Conservation (phyloP, 306 rosid species). For the Ormosia semicastrata region DNA sequence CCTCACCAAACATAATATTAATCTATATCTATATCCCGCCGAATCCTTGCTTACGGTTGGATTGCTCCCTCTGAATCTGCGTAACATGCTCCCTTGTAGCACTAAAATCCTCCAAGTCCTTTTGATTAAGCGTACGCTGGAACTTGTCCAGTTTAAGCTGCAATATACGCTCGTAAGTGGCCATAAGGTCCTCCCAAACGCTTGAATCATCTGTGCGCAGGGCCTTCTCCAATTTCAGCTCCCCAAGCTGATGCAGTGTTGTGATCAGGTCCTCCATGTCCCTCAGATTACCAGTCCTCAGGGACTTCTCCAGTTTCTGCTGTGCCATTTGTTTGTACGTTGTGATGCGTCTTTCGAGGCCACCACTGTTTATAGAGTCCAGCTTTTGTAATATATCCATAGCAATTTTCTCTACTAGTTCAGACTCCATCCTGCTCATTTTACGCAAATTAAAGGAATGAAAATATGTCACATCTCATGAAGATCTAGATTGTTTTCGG, state of each 20-base stretch:
- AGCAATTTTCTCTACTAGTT: constrained; percentile 31
- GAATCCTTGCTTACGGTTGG: not conserved
- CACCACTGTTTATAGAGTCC: not conserved
- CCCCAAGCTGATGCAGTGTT: not conserved
- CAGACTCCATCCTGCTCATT: constrained; percentile 26
- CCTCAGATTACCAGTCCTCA: not conserved
- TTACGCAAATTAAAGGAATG: not conserved
- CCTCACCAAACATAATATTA: too few relatives aligned
- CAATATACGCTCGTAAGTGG: not conserved
- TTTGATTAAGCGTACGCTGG: not conserved
- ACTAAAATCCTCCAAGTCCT: not conserved
- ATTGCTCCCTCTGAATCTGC: not conserved
- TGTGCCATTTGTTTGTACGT: constrained; percentile 11
- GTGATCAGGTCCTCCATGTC: constrained; percentile 24
- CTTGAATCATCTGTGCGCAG: not conserved
- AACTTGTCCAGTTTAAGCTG: constrained; percentile 1
- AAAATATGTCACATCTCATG: too few relatives aligned
- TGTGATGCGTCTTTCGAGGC: constrained; percentile 15
- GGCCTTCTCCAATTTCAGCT: constrained; percentile 33
- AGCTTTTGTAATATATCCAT: constrained; percentile 22
- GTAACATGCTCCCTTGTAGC: not conserved
- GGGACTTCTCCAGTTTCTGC: constrained; percentile 18
- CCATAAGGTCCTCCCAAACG: constrained; percentile 21
- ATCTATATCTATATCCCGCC: not conserved
- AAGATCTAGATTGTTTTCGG: too few relatives aligned